phyloP scores from a whole-genome alignment of 257 asterid genomes.

The Fraxinus americana region DNA sequence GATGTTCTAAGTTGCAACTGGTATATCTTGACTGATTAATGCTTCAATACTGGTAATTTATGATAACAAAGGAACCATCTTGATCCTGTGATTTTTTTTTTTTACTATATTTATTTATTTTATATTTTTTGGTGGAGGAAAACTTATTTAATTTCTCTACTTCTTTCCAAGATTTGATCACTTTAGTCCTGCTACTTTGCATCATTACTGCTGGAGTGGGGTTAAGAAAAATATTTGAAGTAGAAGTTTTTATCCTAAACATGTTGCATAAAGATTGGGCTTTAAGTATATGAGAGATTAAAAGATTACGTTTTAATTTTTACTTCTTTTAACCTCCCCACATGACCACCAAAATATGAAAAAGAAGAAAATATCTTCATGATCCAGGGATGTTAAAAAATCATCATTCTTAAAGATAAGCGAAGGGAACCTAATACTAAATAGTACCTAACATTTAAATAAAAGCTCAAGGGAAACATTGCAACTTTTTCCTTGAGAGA shows the following conservation, averaged over 20 bases:
- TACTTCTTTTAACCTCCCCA: not conserved
- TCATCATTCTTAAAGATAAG: not conserved
- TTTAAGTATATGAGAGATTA: constrained; percentile 4
- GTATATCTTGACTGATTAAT: not conserved
- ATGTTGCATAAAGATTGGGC: constrained; percentile 13
- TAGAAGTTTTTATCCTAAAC: not conserved
- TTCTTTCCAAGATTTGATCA: not conserved
- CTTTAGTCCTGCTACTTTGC: not conserved
- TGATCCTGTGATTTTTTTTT: not conserved
- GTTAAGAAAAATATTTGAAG: not conserved
- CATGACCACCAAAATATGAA: not conserved
- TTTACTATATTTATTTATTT: constrained; percentile 1
- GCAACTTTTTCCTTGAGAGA: too few species aligned
- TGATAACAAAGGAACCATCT: constrained; percentile 9
- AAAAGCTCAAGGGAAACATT: too few species aligned
- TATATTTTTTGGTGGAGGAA: not conserved
- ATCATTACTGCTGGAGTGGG: not conserved
- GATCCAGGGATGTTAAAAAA: too few species aligned
- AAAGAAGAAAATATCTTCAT: too few species aligned
- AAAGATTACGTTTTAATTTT: too few species aligned
- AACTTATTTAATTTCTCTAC: not conserved
- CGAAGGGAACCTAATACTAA: not conserved
- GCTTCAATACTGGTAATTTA: not conserved
- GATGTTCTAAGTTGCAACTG: not conserved
- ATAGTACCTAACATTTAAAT: not conserved